Base-by-base conservation (phyloP, 164 flowering plant genomes). In the Kalanchoe fedtschenkoi region DNA sequence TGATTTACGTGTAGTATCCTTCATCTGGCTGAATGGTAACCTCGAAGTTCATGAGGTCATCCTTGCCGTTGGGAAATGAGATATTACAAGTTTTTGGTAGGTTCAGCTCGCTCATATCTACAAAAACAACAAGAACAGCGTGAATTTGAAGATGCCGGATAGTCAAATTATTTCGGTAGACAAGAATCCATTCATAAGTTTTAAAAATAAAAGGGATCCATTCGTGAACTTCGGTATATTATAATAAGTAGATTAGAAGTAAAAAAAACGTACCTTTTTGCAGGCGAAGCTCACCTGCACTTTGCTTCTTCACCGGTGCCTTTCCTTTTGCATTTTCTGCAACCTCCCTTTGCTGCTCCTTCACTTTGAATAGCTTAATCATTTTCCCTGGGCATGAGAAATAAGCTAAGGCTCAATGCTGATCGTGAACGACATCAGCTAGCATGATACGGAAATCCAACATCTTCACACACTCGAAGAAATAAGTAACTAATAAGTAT, bases 261-360 rank as follows among this genome's bases (percentile, higher is more conserved):
- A n/a, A n/a, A n/a, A 43, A 43, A 16, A 1, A 17, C 19, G 5
- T 43, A 80, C 81, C 81, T 76, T 77, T 77, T 60, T 80, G 78
- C 47, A 83, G 79, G 19, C 83, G 81, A 32, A 83, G 58, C 66
- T 83, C 84, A 68, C 87, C 84, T 28, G 84, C 79, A 74, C 69
- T 75, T 69, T 78, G 87, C 80, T 83, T 80, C 76, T 80, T 80
- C 26, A 68, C 72, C 3, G 78, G 81, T 65, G 75, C 71, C 62
- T 69, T 73, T 42, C 87, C 87, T 71, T 78, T 75, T 46, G 81
- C 74, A 70, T 67, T 77, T 68, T 82, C 81, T 62, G 82, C 76
- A 63, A 56, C 62, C 65, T 82, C 86, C 58, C 73, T 79, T 58
- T 78, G 84, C 71, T 78, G 78, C 63, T 80, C 81, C 82, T 80